Evolutionary conservation across 164 flowering plant genomes (phyloP).

Genomic region (Kingdonia uniflora): DNA sequence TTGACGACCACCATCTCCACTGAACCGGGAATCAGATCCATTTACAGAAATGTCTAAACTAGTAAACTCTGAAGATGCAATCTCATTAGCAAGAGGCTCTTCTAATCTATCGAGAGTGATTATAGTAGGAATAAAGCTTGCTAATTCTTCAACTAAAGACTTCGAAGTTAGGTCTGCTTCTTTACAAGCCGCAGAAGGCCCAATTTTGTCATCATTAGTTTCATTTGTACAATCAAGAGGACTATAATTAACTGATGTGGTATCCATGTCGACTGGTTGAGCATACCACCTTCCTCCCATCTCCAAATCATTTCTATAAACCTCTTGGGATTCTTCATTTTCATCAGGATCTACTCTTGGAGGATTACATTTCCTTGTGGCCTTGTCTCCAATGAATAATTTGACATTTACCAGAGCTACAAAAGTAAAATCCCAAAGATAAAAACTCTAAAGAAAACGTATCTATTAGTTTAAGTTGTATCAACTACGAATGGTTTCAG

Average conservation of each 20-base stretch:
- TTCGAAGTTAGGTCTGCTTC: conserved; percentile 6
- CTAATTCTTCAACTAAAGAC: conserved; percentile 20
- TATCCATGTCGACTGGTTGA: conserved; percentile 8
- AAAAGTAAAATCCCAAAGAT: no score
- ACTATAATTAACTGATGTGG: conserved; percentile 8
- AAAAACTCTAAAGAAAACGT: no score
- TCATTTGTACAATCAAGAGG: conserved; percentile 8
- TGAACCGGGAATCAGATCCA: conserved; percentile 10
- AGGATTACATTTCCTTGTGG: conserved; percentile 63
- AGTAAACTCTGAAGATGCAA: conserved; percentile 21
- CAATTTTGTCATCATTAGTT: conserved; percentile 13
- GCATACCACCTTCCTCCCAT: conserved; percentile 6
- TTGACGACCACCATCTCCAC: conserved; percentile 9
- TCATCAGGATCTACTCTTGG: conserved; percentile 15
- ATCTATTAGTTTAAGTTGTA: no score
- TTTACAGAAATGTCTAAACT: conserved; percentile 20
- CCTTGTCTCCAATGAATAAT: conserved; percentile 85
- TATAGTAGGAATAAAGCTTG: conserved; percentile 20
- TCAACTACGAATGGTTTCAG: no score
- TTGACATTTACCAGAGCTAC: conserved; percentile 83
- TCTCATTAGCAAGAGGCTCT: conserved; percentile 11
- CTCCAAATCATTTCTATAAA: conserved; percentile 10
- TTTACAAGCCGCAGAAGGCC: conserved; percentile 7
- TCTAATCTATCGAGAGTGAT: conserved; percentile 16
- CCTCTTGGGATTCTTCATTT: conserved; percentile 12